Conservation (phyloP, 179 eudicot genomes). For the Silene vulgaris region DNA sequence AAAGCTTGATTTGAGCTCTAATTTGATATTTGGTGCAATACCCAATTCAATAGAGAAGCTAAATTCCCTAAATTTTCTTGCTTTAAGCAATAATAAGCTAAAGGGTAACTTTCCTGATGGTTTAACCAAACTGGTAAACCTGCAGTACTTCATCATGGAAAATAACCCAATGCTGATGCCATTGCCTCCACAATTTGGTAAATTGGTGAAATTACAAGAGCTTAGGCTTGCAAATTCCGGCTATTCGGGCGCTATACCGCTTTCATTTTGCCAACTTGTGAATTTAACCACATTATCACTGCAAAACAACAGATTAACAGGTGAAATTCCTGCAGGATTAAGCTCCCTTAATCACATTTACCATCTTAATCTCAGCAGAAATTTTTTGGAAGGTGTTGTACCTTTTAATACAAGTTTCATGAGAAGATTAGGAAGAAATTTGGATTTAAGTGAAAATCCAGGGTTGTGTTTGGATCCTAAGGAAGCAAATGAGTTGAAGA, state of each 20-base stretch:
- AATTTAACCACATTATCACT: constrained; percentile 59
- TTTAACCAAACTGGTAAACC: constrained; percentile 31
- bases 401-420: constrained; percentile 61
- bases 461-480: constrained; percentile 60
- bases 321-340: constrained; percentile 51
- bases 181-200: constrained; percentile 44
- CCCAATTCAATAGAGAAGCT: constrained; percentile 42
- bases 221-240: constrained; percentile 64
- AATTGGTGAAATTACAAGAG: constrained; percentile 50
- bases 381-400: constrained; percentile 49
- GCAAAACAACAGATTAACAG: constrained; percentile 58
- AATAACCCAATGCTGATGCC: constrained; percentile 54
- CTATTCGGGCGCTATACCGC: constrained; percentile 52
- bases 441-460: constrained; percentile 59
- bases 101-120: constrained; percentile 45
- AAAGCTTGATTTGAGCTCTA: constrained; percentile 73
- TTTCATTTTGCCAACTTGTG: constrained; percentile 31
- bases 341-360: constrained; percentile 45
- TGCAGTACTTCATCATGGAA: constrained; percentile 68
- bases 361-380: constrained; percentile 68
- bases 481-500: constrained; percentile 29
- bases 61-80: constrained; percentile 49
- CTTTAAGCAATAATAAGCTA: constrained; percentile 53
- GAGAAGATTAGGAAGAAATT: constrained; percentile 52
- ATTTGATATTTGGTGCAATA: constrained; percentile 41